Evolutionary conservation across 1,284 basidiomycete genomes (phyloP).

Genomic region (Cutaneotrichosporon curvatum): DNA sequence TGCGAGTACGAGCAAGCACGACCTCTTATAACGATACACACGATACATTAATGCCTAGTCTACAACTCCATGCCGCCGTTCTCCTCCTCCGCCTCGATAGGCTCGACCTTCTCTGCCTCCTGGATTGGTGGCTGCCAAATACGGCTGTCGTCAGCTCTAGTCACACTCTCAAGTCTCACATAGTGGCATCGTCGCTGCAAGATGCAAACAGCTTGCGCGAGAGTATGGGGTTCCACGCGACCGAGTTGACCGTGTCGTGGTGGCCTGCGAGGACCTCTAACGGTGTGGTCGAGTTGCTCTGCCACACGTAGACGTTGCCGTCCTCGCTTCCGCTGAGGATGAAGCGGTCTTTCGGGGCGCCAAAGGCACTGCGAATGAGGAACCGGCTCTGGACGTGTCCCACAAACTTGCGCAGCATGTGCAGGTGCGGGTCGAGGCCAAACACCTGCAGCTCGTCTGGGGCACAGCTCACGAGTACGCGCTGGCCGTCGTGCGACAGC

Average conservation of each 20-base stretch:
- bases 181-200: slow-evolving; percentile 77
- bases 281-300: slow-evolving; percentile 71
- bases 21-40: too few relatives aligned
- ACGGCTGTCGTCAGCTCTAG: slow-evolving; percentile 6
- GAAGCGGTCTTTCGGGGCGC: slow-evolving; percentile 82
- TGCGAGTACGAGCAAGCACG: too few relatives aligned
- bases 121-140: slow-evolving; percentile 16
- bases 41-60: background rate
- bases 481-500: slow-evolving; percentile 78
- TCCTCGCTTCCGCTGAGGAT: slow-evolving; percentile 93
- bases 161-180: slow-evolving; percentile 43
- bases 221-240: slow-evolving; percentile 83
- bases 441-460: slow-evolving; percentile 83
- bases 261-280: slow-evolving; percentile 82
- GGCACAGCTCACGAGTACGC: slow-evolving; percentile 76
- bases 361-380: slow-evolving; percentile 88
- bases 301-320: slow-evolving; percentile 90
- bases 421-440: slow-evolving; percentile 60
- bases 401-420: slow-evolving; percentile 67
- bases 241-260: slow-evolving; percentile 81
- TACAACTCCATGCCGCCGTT: slow-evolving; percentile 17
- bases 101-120: background rate
- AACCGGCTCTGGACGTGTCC: slow-evolving; percentile 74
- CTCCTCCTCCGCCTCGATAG: background rate
- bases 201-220: slow-evolving; percentile 85